Conservation (phyloP, 192 early-diverging fungal genomes). For the Backusella circina region DNA sequence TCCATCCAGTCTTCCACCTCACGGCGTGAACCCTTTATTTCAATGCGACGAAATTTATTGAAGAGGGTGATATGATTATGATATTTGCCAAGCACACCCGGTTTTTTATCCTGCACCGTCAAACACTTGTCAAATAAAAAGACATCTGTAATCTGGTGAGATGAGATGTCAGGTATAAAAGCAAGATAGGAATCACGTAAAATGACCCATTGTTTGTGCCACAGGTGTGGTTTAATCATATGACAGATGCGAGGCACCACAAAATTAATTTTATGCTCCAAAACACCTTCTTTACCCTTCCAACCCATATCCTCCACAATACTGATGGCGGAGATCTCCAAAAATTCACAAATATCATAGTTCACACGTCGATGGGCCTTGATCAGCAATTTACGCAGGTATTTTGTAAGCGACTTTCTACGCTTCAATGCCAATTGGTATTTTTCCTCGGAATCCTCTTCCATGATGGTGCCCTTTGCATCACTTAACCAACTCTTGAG, state of each 20-base stretch:
- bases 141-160: conserved; percentile 37
- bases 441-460: conserved; percentile 26
- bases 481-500: conserved; percentile 17
- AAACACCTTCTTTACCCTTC: conserved; percentile 80
- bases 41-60: conserved; percentile 57
- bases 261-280: conserved; percentile 62
- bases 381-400: conserved; percentile 56
- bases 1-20: conserved; percentile 61
- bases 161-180: conserved; percentile 36
- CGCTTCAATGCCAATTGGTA: conserved; percentile 45
- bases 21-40: conserved; percentile 62
- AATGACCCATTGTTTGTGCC: conserved; percentile 70
- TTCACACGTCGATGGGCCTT: conserved; percentile 57
- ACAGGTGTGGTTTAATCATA: conserved; percentile 25
- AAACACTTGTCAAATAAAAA: conserved; percentile 50
- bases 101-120: conserved; percentile 19
- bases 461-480: conserved; percentile 12
- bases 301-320: conserved; percentile 80
- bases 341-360: conserved; percentile 72
- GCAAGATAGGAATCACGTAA: conserved; percentile 61
- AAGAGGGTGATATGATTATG: conserved; percentile 46
- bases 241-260: conserved; percentile 27
- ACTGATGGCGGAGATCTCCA: conserved; percentile 74
- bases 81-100: conserved; percentile 42
- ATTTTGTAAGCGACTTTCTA: conserved; percentile 55